Conservation (phyloP, 768 basidiomycete species). For the Xerocomellus amylosporus region DNA sequence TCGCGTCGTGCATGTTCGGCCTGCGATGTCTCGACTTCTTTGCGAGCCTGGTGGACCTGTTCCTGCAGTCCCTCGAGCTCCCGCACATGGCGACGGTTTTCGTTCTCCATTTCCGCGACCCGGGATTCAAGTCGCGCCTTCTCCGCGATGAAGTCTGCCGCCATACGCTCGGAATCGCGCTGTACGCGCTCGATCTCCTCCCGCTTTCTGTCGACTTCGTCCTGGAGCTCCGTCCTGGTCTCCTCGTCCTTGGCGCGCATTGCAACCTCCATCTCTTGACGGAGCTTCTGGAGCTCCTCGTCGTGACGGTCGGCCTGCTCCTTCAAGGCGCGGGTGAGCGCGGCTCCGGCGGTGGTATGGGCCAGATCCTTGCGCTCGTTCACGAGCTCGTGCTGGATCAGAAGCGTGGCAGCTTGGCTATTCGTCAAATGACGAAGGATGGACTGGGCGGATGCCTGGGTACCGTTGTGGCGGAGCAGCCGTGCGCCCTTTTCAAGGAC, state of each 20-base stretch:
- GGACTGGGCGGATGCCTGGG: slow-evolving; percentile 38
- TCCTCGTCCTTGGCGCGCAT: slow-evolving; percentile 46
- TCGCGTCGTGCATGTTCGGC: slow-evolving; percentile 28
- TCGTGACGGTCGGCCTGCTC: slow-evolving; percentile 46
- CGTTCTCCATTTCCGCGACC: slow-evolving; percentile 28
- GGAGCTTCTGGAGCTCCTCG: slow-evolving; percentile 46
- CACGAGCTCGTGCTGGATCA: slow-evolving; percentile 57
- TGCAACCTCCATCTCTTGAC: slow-evolving; percentile 46
- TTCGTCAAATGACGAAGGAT: slow-evolving; percentile 44
- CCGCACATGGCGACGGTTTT: slow-evolving; percentile 15
- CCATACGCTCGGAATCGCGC: slow-evolving; percentile 40
- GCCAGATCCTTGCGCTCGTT: slow-evolving; percentile 46
- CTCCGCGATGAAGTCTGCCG: slow-evolving; percentile 38
- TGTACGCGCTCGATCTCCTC: slow-evolving; percentile 44
- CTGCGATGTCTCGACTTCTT: slow-evolving; percentile 29
- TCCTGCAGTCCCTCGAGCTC: slow-evolving; percentile 27
- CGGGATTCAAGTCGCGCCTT: slow-evolving; percentile 32
- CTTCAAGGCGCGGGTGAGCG: slow-evolving; percentile 48
- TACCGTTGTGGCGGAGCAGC: slow-evolving; percentile 42
- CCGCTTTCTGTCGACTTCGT: slow-evolving; percentile 42
- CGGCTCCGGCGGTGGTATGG: slow-evolving; percentile 52
- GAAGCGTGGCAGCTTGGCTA: slow-evolving; percentile 41
- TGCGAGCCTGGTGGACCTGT: slow-evolving; percentile 27
- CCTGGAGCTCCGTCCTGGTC: slow-evolving; percentile 42
- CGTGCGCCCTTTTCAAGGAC: slow-evolving; percentile 49